Base-by-base conservation (phyloP, 768 basidiomycete genomes). In the Gyrodon lividus region DNA sequence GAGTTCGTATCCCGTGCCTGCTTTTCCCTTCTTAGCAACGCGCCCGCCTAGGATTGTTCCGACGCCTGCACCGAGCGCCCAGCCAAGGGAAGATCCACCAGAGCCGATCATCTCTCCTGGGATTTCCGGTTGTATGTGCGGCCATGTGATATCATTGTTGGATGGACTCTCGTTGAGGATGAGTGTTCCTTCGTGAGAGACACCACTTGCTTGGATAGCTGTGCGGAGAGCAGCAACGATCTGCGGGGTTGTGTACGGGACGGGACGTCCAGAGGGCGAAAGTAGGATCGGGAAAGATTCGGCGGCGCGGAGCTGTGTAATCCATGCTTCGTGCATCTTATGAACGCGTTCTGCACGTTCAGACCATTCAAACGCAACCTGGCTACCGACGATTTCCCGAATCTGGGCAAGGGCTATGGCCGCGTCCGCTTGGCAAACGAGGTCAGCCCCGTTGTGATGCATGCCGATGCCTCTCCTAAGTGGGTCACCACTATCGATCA, bases 21-120 rank as follows among this genome's bases (percentile, higher is more conserved):
- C 41, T 13, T 65, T 55, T 6, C 46, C 57, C 28, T 59, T 63
- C 35, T 54, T 56, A 2, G 62, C 62, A 23, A 46, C 56, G 16
- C 64, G 56, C 3, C 68, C 74, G 1, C 78, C 85, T 5, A 87
- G 57, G 40, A 71, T 61, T 1, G 79, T 78, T 2, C 87, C 87
- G 4, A 89, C 68, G 4, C 83, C 79, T 0, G 81, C 86, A 38
- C 82, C 86, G 3, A 87, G 67, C 2, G 76, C 78, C 83, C 84
- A 89, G 0, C 87, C 87, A 31, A 89, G 72, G 8, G 83, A 80
- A 1, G 83, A 80, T 5, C 81, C 86, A 3, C 86, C 86, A 10
- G 81, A 83, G 12, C 74, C 63, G 13, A 86, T 54, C 43, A 83
- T 65, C 43, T 70, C 73, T 1, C 83, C 84, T 1, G 82, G 72